Percentiles rank a stretch among this genome's conserved stretches.
phyloP scores from a whole-genome alignment of 2,329 filamentous ascomycete genomes.

The Penicillium nordicum region DNA sequence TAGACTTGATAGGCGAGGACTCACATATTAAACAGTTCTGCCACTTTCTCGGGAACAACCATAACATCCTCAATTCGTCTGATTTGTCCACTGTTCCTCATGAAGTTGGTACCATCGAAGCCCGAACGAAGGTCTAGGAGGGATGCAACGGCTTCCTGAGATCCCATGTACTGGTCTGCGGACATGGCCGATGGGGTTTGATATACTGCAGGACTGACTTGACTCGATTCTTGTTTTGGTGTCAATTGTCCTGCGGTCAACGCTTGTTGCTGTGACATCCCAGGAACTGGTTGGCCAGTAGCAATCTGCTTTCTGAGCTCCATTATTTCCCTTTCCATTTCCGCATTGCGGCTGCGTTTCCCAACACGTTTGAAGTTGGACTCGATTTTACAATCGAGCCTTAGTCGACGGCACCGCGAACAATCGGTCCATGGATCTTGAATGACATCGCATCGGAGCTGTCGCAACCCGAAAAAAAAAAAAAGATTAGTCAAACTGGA shows the following conservation, averaged over 20 bases:
- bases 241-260: constrained; percentile 29
- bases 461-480: constrained; percentile 4
- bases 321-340: constrained; percentile 59
- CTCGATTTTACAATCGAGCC: constrained; percentile 63
- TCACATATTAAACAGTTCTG: constrained; percentile 47
- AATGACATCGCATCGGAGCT: constrained; percentile 66
- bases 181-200: constrained; percentile 37
- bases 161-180: constrained; percentile 44
- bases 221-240: constrained; percentile 38
- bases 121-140: constrained; percentile 50
- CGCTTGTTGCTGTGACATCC: constrained; percentile 22
- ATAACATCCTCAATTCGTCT: constrained; percentile 54
- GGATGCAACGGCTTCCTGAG: constrained; percentile 51
- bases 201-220: constrained; percentile 34
- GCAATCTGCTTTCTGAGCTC: constrained; percentile 50
- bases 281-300: constrained; percentile 24
- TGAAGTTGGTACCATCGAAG: constrained; percentile 41
- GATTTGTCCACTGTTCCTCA: constrained; percentile 50
- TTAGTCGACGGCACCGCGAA: constrained; percentile 60
- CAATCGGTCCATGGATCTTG: constrained; percentile 63
- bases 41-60: constrained; percentile 41
- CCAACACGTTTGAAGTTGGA: constrained; percentile 66
- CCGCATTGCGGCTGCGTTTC: constrained; percentile 63
- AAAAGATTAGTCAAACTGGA: constrained; percentile 7
- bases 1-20: constrained; percentile 4